Conservation (phyloP, 2,329 filamentous ascomycete genomes). For the Sarocladiaceae sp. region DNA sequence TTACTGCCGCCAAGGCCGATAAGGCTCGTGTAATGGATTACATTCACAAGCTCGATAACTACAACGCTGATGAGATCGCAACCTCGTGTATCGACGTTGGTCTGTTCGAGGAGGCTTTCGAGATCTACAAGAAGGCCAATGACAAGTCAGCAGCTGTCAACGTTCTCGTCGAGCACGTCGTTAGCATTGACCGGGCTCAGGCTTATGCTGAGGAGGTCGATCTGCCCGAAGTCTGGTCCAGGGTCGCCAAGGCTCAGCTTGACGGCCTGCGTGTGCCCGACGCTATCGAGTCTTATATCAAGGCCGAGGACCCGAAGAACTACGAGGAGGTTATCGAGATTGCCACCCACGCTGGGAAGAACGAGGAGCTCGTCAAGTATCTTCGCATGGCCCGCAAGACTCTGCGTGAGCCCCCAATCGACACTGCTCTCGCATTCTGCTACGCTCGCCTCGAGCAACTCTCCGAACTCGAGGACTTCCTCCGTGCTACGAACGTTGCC, state of each 20-base stretch:
- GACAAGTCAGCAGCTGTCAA: slow-evolving; percentile 82
- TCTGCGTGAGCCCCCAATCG: slow-evolving; percentile 84
- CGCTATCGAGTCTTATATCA: slow-evolving; percentile 95
- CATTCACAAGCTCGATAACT: slow-evolving; percentile 83
- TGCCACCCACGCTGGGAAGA: slow-evolving; percentile 90
- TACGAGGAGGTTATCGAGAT: slow-evolving; percentile 95
- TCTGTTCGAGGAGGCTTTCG: slow-evolving; percentile 92
- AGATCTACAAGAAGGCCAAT: slow-evolving; percentile 96
- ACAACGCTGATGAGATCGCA: slow-evolving; percentile 88
- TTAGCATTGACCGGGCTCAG: slow-evolving; percentile 95
- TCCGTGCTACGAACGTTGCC: slow-evolving; percentile 86
- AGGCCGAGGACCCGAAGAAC: slow-evolving; percentile 86
- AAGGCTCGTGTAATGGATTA: slow-evolving; percentile 94
- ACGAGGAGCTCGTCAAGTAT: slow-evolving; percentile 95
- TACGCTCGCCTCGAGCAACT: slow-evolving; percentile 90
- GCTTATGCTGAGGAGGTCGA: slow-evolving; percentile 94
- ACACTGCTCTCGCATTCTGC: slow-evolving; percentile 89
- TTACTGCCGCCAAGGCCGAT: slow-evolving; percentile 95
- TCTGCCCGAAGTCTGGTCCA: slow-evolving; percentile 93
- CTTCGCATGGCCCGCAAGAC: slow-evolving; percentile 97
- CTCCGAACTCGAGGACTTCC: slow-evolving; percentile 90
- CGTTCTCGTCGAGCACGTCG: slow-evolving; percentile 91
- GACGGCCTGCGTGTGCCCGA: slow-evolving; percentile 91
- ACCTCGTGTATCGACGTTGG: slow-evolving; percentile 90
- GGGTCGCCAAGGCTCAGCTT: slow-evolving; percentile 94